These are phyloP conservation scores for Lentinula sp. DNA, from an alignment of 768 basidiomycete genomes.

Conservation along the genomic window DNA sequence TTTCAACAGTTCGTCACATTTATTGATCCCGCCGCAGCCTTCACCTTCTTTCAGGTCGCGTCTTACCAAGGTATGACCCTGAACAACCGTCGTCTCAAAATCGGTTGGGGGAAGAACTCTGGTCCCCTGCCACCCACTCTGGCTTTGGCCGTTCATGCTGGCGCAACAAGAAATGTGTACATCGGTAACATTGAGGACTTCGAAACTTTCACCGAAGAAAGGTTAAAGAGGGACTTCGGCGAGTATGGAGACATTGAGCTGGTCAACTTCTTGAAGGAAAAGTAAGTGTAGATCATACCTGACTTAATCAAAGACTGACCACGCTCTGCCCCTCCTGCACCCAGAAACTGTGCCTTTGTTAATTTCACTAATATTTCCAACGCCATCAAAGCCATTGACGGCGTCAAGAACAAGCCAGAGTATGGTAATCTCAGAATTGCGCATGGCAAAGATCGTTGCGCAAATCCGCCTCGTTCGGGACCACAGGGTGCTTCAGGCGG, in stretches of 20 bases:
- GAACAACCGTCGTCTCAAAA: slow-evolving; percentile 91
- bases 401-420: slow-evolving; percentile 86
- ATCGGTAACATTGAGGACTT: slow-evolving; percentile 95
- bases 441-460: slow-evolving; percentile 94
- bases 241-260: slow-evolving; percentile 97
- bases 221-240: slow-evolving; percentile 87
- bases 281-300: slow-evolving; percentile 43
- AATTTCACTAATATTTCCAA: slow-evolving; percentile 95
- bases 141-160: slow-evolving; percentile 84
- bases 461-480: slow-evolving; percentile 83
- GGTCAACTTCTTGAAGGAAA: slow-evolving; percentile 92
- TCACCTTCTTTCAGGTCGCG: slow-evolving; percentile 92
- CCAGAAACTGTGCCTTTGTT: slow-evolving; percentile 90
- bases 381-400: slow-evolving; percentile 98
- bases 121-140: slow-evolving; percentile 81
- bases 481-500: slow-evolving; percentile 61
- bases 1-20: slow-evolving; percentile 83
- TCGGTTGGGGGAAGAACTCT: slow-evolving; percentile 97
- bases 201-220: slow-evolving; percentile 85
- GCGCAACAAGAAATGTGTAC: slow-evolving; percentile 96
- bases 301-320: background rate
- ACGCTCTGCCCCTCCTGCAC: background rate
- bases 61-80: slow-evolving; percentile 85
- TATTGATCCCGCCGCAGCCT: slow-evolving; percentile 87
- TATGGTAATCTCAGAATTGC: slow-evolving; percentile 87